Evolutionary conservation across 768 basidiomycete species (phyloP).

Genomic region (Tylopilus subfusipes): DNA sequence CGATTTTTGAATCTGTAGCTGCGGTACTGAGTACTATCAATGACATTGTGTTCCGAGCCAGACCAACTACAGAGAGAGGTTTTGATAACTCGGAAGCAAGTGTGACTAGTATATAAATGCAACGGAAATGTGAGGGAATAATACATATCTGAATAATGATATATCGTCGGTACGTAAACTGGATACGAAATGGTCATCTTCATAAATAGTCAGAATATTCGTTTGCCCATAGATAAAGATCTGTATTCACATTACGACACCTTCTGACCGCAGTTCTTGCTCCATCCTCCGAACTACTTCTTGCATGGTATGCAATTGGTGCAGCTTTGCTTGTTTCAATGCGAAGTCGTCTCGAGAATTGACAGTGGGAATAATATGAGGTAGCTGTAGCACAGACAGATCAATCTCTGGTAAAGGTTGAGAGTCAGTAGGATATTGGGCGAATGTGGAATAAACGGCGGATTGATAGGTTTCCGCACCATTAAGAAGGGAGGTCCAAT

Average conservation of each 20-base stretch:
- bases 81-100: background rate
- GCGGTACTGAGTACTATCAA: background rate
- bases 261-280: conserved; percentile 28
- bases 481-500: conserved; percentile 19
- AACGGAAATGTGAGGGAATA: background rate
- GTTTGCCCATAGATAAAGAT: no score
- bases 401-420: conserved; percentile 23
- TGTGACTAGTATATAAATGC: background rate
- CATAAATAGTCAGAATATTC: background rate
- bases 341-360: background rate
- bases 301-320: conserved; percentile 30
- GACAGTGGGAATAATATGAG: background rate
- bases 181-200: conserved; percentile 8
- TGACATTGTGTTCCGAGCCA: background rate
- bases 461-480: background rate
- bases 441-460: background rate
- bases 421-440: background rate
- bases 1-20: background rate
- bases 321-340: conserved; percentile 16
- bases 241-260: conserved; percentile 11
- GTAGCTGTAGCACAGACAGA: conserved; percentile 26
- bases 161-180: conserved; percentile 5
- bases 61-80: background rate
- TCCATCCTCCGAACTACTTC: conserved; percentile 35
- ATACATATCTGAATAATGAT: conserved; percentile 24